phyloP scores from a whole-genome alignment of 768 basidiomycete genomes.

The Amanita pseudoporphyria region DNA sequence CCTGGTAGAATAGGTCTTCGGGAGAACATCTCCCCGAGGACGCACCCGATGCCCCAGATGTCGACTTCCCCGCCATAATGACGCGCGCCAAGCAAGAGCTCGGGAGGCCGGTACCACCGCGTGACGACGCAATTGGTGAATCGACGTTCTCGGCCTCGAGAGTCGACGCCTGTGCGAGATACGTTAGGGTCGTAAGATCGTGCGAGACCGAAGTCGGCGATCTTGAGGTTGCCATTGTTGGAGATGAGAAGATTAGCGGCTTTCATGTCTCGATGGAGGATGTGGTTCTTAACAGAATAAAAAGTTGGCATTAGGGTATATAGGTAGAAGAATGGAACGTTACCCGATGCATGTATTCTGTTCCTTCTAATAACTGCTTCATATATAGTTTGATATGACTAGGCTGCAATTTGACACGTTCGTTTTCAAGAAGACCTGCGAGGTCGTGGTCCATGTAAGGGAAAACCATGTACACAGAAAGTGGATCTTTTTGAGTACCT shows the following conservation, averaged over 20 bases:
- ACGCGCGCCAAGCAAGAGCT: conserved; percentile 80
- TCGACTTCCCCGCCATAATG: conserved; percentile 93
- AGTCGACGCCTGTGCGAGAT: conserved; percentile 26
- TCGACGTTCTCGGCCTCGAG: conserved; percentile 46
- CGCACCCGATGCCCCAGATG: conserved; percentile 96
- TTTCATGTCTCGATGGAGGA: conserved; percentile 98
- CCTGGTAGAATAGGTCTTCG: conserved; percentile 83
- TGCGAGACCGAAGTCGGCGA: conserved; percentile 96
- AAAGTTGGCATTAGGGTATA: conserved; percentile 1
- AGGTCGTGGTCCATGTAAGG: conserved; percentile 99
- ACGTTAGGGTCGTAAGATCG: conserved; percentile 59
- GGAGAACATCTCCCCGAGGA: conserved; percentile 94
- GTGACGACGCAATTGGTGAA: conserved; percentile 97
- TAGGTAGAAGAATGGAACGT: conserved; percentile 19
- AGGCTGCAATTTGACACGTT: conserved; percentile 70
- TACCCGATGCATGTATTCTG: conserved; percentile 92
- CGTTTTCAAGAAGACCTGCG: conserved; percentile 88
- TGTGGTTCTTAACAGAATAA: conserved; percentile 60
- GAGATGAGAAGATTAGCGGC: conserved; percentile 94
- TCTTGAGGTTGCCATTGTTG: conserved; percentile 69
- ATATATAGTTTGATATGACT: conserved; percentile 94
- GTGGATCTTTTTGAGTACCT: conserved; percentile 62
- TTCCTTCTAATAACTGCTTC: conserved; percentile 93
- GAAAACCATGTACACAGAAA: conserved; percentile 97
- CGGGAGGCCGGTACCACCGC: conserved; percentile 90